These are phyloP conservation scores for Karstenula rhodostoma DNA, from an alignment of 2,329 filamentous ascomycete genomes.

Conservation along the genomic window DNA sequence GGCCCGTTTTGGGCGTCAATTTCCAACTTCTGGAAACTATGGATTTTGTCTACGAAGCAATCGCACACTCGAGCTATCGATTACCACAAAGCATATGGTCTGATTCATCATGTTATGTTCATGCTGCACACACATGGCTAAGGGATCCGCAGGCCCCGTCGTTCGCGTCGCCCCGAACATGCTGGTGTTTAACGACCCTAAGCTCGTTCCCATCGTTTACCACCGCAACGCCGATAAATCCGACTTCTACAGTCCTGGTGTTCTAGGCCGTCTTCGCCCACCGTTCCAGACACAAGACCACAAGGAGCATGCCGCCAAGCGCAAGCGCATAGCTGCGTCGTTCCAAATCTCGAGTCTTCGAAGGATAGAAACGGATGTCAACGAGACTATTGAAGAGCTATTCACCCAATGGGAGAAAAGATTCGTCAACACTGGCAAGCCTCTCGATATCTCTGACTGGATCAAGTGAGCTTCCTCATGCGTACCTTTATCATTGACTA, in stretches of 20 bases:
- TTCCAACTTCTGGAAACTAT: constrained; percentile 6
- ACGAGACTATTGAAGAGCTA: background rate
- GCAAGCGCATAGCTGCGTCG: constrained; percentile 6
- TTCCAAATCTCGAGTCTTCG: constrained; percentile 4
- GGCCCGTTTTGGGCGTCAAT: constrained; percentile 7
- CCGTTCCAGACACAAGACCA: constrained; percentile 5
- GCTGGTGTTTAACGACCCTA: constrained; percentile 2
- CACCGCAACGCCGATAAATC: constrained; percentile 8
- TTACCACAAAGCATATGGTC: constrained; percentile 4
- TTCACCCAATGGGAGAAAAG: background rate
- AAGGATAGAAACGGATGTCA: background rate
- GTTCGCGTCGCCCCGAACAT: constrained; percentile 1
- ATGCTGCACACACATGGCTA: too few relatives aligned
- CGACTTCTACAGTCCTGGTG: constrained; percentile 9
- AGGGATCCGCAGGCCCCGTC: background rate
- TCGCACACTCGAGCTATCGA: constrained; percentile 1
- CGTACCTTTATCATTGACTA: too few relatives aligned
- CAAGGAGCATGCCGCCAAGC: constrained; percentile 6
- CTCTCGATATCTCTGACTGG: background rate
- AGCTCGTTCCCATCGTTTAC: constrained; percentile 1
- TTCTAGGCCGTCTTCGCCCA: constrained; percentile 2
- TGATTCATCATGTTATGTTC: too few relatives aligned
- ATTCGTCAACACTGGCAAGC: background rate
- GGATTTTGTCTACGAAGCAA: background rate
- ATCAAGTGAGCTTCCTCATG: constrained; percentile 9